Evolutionary conservation across 345 rosid genomes (phyloP), one percentile per base, ranked within the genome.

Genomic region (Salix dunnii): DNA sequence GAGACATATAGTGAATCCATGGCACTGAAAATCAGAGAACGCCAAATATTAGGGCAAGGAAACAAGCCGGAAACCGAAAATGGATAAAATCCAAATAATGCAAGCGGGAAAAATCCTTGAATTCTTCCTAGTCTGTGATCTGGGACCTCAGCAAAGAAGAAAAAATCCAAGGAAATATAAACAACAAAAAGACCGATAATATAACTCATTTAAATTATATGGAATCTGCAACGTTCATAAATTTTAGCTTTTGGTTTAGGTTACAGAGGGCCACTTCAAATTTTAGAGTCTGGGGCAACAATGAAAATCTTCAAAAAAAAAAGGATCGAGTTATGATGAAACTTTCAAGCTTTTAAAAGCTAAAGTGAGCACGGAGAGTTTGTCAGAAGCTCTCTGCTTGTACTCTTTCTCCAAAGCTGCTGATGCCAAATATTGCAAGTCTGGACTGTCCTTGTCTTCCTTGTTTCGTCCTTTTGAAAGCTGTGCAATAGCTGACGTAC

Each of bases 331-430:
- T 84, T 67, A 82, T 6, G 83, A 82, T 10, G 84, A 90, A 71
- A 88, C 67, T 85, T 86, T 88, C 91, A 96, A 85, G 89, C 84
- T 88, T 86, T 87, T 91, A 72, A 96, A 81, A n/a, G 97, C 90
- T 42, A 89, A 83, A 31, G 90, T 70, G 67, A 96, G 90, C 78
- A 88, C 86, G 16, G 77, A 36, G 7, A 96, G 93, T 85, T 94
- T 94, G 71, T 30, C 84, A 0, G 97, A 86, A 74, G 98, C 90
- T 79, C 87, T 87, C 77, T 83, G 89, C 87, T 90, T 94, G 91
- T 94, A 96, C 78, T 90, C 96, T 78, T 90, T 92, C 88, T 94
- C 95, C 86, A 94, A 77, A 28, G 97, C 95, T 30, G 87, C 74
- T 42, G 79, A 86, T 6, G 92, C 95, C 38, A 93, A 85, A 28